A percentile compares a stretch with the other conserved stretches of the same genome.
Conservation (phyloP, 1,284 basidiomycete species). For the Fomitopsis palustris region DNA sequence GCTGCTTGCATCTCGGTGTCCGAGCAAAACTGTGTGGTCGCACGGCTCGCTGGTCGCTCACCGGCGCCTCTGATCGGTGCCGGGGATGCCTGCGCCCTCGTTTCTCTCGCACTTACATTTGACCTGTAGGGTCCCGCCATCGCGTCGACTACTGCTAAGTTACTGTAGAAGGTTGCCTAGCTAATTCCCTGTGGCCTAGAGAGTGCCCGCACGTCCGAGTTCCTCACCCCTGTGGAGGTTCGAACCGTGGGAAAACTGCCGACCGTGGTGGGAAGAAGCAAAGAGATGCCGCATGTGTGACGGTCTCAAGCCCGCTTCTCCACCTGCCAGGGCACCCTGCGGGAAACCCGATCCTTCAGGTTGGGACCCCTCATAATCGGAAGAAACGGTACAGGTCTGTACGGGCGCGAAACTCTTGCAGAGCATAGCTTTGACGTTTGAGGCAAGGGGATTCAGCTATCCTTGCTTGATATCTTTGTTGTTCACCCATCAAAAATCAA, state of each 20-base stretch:
- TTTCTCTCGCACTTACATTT: not conserved
- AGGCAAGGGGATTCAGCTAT: too few relatives aligned
- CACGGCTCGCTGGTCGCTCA: not conserved
- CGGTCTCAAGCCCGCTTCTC: too few relatives aligned
- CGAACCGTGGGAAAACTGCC: not conserved
- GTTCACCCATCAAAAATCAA: not conserved
- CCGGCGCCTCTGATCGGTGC: not conserved
- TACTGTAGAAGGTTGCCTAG: not conserved
- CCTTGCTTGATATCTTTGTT: too few relatives aligned
- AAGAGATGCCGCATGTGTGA: not conserved
- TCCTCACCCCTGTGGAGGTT: not conserved
- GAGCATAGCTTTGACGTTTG: too few relatives aligned
- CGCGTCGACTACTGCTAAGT: not conserved
- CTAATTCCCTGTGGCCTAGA: too few relatives aligned
- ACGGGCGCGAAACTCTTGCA: too few relatives aligned
- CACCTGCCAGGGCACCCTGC: too few relatives aligned
- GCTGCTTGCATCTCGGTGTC: not conserved
- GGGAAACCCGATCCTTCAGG: too few relatives aligned
- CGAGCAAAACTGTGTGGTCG: not conserved
- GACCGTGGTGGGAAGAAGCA: not conserved
- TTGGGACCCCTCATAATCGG: too few relatives aligned
- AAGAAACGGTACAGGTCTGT: too few relatives aligned
- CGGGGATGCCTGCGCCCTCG: not conserved
- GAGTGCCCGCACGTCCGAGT: not conserved
- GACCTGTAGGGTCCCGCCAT: not conserved